A percentile compares a stretch with the other conserved stretches of the same genome.
phyloP scores from a whole-genome alignment of 192 early-diverging fungal species.

The Phycomyces nitens region DNA sequence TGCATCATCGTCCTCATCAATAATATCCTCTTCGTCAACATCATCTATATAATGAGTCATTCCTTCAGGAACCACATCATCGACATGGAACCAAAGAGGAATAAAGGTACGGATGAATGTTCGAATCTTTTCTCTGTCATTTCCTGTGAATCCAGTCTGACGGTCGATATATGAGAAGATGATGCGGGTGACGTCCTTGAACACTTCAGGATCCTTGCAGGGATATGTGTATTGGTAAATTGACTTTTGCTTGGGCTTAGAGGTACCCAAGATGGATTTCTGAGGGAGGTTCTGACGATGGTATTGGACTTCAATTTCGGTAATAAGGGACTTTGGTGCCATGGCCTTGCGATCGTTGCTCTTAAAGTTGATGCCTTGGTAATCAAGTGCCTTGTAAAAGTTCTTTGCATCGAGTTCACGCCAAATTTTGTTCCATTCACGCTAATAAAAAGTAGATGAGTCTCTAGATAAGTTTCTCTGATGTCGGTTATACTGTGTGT shows the following conservation, averaged over 20 bases:
- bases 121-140: constrained; percentile 73
- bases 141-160: constrained; percentile 42
- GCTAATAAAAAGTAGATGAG: constrained; percentile 58
- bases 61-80: constrained; percentile 41
- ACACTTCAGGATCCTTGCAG: constrained; percentile 71
- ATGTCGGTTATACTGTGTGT: background rate
- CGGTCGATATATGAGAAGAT: constrained; percentile 72
- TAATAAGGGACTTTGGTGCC: constrained; percentile 69
- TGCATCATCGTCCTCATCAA: constrained; percentile 39
- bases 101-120: constrained; percentile 76
- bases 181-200: constrained; percentile 75
- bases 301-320: constrained; percentile 83
- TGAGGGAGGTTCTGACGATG: constrained; percentile 57
- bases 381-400: constrained; percentile 92
- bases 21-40: constrained; percentile 49
- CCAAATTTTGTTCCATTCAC: constrained; percentile 97
- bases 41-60: constrained; percentile 46
- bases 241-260: constrained; percentile 19
- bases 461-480: too few relatives aligned
- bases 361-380: constrained; percentile 92
- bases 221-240: constrained; percentile 79
- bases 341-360: constrained; percentile 78
- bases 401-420: constrained; percentile 91
- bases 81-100: constrained; percentile 60
- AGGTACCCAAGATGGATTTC: background rate